Conservation (phyloP, 805 yeast species). For the Pichia deserticola region DNA sequence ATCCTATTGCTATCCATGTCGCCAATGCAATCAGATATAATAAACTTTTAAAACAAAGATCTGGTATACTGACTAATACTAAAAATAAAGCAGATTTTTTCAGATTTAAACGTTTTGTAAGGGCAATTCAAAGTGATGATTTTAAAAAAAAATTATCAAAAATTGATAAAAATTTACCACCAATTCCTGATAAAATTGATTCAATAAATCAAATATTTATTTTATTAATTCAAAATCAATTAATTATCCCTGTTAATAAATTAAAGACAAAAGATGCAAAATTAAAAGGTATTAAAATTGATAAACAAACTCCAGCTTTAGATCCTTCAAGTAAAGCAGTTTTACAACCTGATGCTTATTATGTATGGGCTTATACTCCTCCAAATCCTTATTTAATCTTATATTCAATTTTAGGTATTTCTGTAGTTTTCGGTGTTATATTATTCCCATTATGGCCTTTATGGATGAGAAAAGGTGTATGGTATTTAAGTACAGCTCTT, state of each 20-base stretch:
- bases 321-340: constrained; percentile 49
- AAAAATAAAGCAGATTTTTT: constrained; percentile 74
- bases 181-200: constrained; percentile 31
- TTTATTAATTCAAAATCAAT: constrained; percentile 59
- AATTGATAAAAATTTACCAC: constrained; percentile 33
- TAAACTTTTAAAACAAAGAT: constrained; percentile 66
- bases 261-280: constrained; percentile 62
- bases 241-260: constrained; percentile 71
- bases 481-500: constrained; percentile 76
- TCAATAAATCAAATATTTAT: constrained; percentile 60
- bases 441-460: constrained; percentile 94
- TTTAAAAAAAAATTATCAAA: constrained; percentile 37
- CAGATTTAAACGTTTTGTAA: constrained; percentile 71
- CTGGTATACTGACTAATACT: constrained; percentile 54
- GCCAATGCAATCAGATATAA: constrained; percentile 67
- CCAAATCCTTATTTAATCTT: constrained; percentile 57
- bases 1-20: constrained; percentile 57
- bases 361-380: constrained; percentile 74
- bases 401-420: constrained; percentile 59
- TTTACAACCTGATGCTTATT: constrained; percentile 61
- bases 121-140: constrained; percentile 71
- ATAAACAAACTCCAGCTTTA: constrained; percentile 54
- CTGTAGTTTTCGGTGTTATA: constrained; percentile 54
- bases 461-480: constrained; percentile 82
- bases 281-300: constrained; percentile 54